Evolutionary conservation across 495 filamentous ascomycete genomes (phyloP).

Genomic region (Xylaria cubensis): DNA sequence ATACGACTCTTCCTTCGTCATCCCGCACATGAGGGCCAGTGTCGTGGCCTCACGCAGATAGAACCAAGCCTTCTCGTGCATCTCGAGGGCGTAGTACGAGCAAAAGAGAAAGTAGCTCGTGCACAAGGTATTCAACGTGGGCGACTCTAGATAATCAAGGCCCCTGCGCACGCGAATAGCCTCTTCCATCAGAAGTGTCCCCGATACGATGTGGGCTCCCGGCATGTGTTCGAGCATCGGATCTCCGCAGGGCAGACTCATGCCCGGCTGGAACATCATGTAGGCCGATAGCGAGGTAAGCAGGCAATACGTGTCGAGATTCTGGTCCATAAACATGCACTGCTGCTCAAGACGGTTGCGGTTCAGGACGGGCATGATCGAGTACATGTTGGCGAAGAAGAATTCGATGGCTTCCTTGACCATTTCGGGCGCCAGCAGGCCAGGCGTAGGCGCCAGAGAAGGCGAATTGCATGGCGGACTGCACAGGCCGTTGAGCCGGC

Average conservation of each 20-base stretch:
- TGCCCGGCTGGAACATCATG: slow-evolving; percentile 84
- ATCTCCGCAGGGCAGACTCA: slow-evolving; percentile 63
- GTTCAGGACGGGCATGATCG: slow-evolving; percentile 81
- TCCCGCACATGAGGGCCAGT: slow-evolving; percentile 60
- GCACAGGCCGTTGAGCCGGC: slow-evolving; percentile 51
- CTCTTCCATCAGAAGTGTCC: slow-evolving; percentile 75
- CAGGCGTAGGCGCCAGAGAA: slow-evolving; percentile 56
- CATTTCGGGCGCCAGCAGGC: slow-evolving; percentile 64
- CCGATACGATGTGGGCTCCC: slow-evolving; percentile 59
- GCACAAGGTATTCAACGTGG: slow-evolving; percentile 70
- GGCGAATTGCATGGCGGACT: slow-evolving; percentile 52
- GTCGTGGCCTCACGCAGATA: slow-evolving; percentile 76
- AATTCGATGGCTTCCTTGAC: slow-evolving; percentile 77
- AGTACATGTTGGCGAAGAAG: slow-evolving; percentile 84
- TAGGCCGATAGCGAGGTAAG: slow-evolving; percentile 80
- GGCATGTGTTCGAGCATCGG: slow-evolving; percentile 61
- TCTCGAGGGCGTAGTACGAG: slow-evolving; percentile 73
- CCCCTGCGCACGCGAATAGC: slow-evolving; percentile 75
- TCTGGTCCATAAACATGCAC: slow-evolving; percentile 66
- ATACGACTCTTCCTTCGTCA: slow-evolving; percentile 69
- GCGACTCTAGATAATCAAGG: slow-evolving; percentile 74
- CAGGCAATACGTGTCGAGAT: slow-evolving; percentile 79
- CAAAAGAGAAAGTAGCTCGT: slow-evolving; percentile 85
- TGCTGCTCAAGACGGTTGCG: slow-evolving; percentile 70
- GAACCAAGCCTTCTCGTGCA: slow-evolving; percentile 76